Base-by-base conservation (phyloP, 345 rosid genomes). In the Lepidium sativum region DNA sequence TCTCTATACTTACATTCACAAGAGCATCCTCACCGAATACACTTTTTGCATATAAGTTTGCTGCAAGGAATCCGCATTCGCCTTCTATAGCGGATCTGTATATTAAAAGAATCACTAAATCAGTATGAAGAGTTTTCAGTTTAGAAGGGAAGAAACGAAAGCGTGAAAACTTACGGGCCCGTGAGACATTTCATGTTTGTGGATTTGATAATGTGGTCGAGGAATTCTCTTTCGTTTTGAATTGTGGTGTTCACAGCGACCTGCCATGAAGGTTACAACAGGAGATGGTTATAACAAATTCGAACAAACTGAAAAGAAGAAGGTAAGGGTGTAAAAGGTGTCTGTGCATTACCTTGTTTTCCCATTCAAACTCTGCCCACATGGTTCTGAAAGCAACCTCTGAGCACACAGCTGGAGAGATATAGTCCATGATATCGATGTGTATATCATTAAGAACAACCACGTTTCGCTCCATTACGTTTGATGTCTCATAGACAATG, bases 281-380 rank as follows among this genome's bases (percentile, higher is more conserved):
- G 3, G 11, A 15, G 5, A 51, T 51, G 38, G 31, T 41, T 32
- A 27, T 25, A 51, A 37, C 6, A 16, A 68, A 53, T 23, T 18
- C 15, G 0, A 34, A n/a, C 5, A 53, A 34, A 15, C 39, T 6
- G 14, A 29, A 8, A 17, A 10, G 3, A 6, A 6, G 29, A 39
- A 8, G 32, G 18, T 54, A 15, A 11, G 35, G 17, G 15, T 7
- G 32, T 38, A 8, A 20, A 3, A 8, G 39, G 47, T 65, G 48
- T 18, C 0, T 1, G 21, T 25, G 25, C n/a, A 39, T 29, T 77
- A 94, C 99, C 99, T 94, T 94, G 86, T 94, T 94, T 78, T 94
- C 99, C 99, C 99, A 94, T 79, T 90, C 99, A 73, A 94, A 94
- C 73, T 94, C 99, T 13, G 97, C 97, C 99, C 99, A 94, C 99